Evolutionary conservation across 73 alveolate genomes (phyloP), one percentile per base, ranked within the genome.

Genomic region (Urostyla sp.): DNA sequence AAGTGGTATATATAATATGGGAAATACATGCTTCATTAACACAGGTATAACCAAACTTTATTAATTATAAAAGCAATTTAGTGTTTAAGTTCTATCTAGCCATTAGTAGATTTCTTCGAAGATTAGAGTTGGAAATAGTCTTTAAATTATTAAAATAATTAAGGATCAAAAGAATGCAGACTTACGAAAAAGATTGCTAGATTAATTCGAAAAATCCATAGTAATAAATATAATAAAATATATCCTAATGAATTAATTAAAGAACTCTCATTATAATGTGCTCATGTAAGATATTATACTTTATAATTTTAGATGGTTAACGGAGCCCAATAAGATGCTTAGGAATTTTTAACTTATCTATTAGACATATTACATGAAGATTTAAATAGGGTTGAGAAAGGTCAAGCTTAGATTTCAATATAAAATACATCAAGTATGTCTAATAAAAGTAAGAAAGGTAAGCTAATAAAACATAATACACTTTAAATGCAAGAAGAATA

Each of bases 321-420:
- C 43, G 94, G 95, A 31, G 32, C 69, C 36, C 89, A 96, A 34
- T 90, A 96, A 91, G 99, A 96, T 76, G 93, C 98, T n/a, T 96
- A 97, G 74, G 99, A 97, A 78, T 97, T 97, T 84, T 67, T 95
- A 28, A 98, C 97, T 37, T 97, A 85, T 78, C 81, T 95, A 72
- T 69, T 97, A 30, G 99, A 97, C 72, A 87, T 94, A 32, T 60
- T 97, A 51, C 99, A 97, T 89, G 99, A 97, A 91, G 99, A 97
- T 84, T 80, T 97, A 72, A 95, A 95, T 73, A 87, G 98, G 59
- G 97, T 84, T 43, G 81, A 59, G 36, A 80, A 63, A 43, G 37
- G 37, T 23, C 20, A 31, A 56, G 53, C 20, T 30, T 21, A 32
- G 79, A 54, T 13, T 43, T 56, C 51, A 23, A 35, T 23, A 67